Percentiles rank a stretch among this genome's conserved stretches.
Evolutionary conservation across 2,329 filamentous ascomycete genomes (phyloP).

Genomic region (Diaporthe helianthi): DNA sequence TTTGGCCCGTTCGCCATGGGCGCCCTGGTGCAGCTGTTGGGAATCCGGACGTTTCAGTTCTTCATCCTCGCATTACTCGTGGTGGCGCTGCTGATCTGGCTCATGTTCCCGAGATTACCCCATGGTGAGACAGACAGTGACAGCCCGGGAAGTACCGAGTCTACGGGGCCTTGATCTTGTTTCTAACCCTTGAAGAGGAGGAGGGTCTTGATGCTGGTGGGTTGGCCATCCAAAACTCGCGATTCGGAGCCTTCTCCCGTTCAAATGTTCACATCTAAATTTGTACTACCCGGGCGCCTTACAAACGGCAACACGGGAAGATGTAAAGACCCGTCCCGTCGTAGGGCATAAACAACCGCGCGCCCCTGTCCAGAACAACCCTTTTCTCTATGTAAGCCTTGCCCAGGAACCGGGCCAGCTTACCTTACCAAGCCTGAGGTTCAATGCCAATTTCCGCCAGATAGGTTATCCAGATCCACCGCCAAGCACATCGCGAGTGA

Average conservation of each 20-base stretch:
- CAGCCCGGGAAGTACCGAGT: background rate
- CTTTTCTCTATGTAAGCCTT: background rate
- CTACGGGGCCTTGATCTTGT: background rate
- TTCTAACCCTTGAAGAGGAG: too few relatives aligned
- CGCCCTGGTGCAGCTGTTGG: constrained; percentile 46
- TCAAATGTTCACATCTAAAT: background rate
- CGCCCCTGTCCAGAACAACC: background rate
- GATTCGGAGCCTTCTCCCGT: background rate
- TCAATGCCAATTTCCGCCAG: background rate
- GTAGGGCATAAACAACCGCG: background rate
- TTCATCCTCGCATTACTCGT: constrained; percentile 40
- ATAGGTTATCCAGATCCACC: background rate
- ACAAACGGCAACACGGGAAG: background rate
- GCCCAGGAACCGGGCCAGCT: background rate
- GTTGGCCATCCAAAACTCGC: background rate
- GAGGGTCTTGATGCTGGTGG: background rate
- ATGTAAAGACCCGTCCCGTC: background rate
- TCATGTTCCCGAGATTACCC: constrained; percentile 56
- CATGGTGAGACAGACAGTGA: background rate
- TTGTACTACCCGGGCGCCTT: background rate
- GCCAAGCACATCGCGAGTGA: background rate
- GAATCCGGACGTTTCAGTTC: constrained; percentile 47
- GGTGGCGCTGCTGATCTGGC: constrained; percentile 35
- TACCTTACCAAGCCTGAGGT: too few relatives aligned
- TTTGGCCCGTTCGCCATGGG: constrained; percentile 53